Percentiles rank a stretch among this genome's conserved stretches.
phyloP scores from a whole-genome alignment of 192 early-diverging fungal species.

The Backusella macrospora region DNA sequence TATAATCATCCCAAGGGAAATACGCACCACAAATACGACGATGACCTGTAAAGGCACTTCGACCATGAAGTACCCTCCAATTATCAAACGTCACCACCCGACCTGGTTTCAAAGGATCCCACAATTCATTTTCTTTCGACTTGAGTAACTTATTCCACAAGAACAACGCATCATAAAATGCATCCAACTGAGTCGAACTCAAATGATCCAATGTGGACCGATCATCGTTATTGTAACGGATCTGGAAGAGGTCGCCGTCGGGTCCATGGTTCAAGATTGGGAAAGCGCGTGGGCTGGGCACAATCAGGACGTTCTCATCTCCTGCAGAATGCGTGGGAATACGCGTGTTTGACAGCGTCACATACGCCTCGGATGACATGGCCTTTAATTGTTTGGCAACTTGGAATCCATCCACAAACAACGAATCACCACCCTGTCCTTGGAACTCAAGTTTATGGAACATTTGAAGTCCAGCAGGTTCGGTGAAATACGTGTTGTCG shows the following conservation, averaged over 20 bases:
- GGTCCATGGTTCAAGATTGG: slow-evolving; percentile 73
- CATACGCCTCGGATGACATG: slow-evolving; percentile 59
- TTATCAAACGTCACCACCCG: slow-evolving; percentile 80
- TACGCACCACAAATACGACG: slow-evolving; percentile 73
- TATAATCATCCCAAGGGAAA: slow-evolving; percentile 77
- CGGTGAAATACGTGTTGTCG: slow-evolving; percentile 88
- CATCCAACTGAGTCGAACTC: slow-evolving; percentile 46
- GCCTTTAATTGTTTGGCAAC: slow-evolving; percentile 65
- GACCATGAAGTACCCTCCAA: slow-evolving; percentile 81
- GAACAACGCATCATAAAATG: slow-evolving; percentile 72
- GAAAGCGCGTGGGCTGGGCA: slow-evolving; percentile 57
- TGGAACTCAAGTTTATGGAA: slow-evolving; percentile 75
- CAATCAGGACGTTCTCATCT: slow-evolving; percentile 64
- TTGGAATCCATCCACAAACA: slow-evolving; percentile 82
- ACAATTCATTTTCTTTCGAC: slow-evolving; percentile 60
- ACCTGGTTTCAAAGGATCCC: slow-evolving; percentile 70
- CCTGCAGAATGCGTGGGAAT: slow-evolving; percentile 78
- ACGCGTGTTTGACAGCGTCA: slow-evolving; percentile 56
- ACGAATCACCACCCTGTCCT: slow-evolving; percentile 72
- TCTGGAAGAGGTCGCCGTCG: slow-evolving; percentile 58
- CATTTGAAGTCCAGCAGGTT: slow-evolving; percentile 81
- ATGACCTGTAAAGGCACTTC: slow-evolving; percentile 71
- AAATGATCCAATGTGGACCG: slow-evolving; percentile 63
- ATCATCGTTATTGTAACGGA: slow-evolving; percentile 88
- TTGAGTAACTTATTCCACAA: slow-evolving; percentile 67